Conservation (phyloP, 805 yeast genomes). For the Saccharomyces kudriavzevii region DNA sequence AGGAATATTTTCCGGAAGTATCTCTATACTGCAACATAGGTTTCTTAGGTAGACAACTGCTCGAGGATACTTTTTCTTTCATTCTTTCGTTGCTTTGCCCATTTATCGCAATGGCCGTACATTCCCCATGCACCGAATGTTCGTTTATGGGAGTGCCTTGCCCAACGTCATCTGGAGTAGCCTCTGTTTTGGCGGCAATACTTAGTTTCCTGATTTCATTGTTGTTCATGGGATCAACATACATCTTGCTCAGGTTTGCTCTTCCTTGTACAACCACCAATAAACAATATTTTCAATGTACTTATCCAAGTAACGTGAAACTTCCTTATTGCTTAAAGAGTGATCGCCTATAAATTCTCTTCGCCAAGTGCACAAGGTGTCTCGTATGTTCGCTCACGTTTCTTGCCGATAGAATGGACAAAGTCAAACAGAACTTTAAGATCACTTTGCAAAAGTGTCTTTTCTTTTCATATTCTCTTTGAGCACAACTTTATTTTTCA, state of each 20-base stretch:
- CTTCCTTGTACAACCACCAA: neutral
- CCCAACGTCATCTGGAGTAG: neutral
- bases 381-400: neutral
- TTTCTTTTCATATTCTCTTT: neutral
- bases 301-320: neutral
- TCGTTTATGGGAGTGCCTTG: neutral
- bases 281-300: neutral
- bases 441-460: neutral
- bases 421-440: neutral
- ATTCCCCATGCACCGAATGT: neutral
- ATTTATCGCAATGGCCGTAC: neutral
- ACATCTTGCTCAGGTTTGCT: constrained; percentile 9
- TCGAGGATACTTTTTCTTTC: neutral
- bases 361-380: neutral
- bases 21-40: constrained; percentile 1
- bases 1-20: constrained; percentile 62
- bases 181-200: constrained; percentile 2
- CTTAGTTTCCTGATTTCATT: constrained; percentile 15
- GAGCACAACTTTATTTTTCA: neutral
- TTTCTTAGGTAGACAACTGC: neutral
- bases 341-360: neutral
- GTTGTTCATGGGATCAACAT: constrained; percentile 20
- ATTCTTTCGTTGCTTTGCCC: neutral
- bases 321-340: neutral
- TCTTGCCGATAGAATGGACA: neutral